Conservation (phyloP, 2,329 filamentous ascomycete species). For the Penicillium decumbens region DNA sequence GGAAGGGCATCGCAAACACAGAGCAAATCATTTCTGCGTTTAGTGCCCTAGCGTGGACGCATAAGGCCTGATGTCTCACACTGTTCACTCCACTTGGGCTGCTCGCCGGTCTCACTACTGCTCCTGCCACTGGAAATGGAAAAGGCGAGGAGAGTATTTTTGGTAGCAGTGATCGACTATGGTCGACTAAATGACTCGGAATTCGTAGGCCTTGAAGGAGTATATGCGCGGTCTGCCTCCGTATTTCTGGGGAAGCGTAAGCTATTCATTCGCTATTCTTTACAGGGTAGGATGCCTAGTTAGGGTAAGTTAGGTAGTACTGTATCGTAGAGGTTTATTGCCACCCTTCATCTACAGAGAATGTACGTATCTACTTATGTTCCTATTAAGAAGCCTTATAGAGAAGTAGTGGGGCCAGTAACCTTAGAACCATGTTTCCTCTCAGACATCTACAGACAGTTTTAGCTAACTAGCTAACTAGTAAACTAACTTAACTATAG, state of each 20-base stretch:
- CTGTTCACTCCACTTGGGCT: background rate
- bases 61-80: background rate
- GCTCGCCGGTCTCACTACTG: background rate
- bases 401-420: background rate
- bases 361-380: too few relatives aligned
- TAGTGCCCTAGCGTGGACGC: background rate
- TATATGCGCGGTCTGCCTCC: constrained; percentile 8
- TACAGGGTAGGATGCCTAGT: background rate
- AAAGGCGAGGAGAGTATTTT: background rate
- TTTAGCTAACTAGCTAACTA: too few relatives aligned
- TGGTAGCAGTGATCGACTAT: background rate
- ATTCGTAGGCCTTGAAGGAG: constrained; percentile 13
- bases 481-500: too few relatives aligned
- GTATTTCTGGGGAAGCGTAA: background rate
- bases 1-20: background rate
- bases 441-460: background rate
- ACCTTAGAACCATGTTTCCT: background rate
- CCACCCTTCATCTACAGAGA: background rate
- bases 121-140: background rate
- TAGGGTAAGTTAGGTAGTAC: background rate
- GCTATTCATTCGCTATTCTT: background rate
- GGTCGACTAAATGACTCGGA: background rate
- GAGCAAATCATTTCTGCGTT: background rate
- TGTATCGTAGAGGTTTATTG: background rate
- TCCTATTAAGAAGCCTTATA: background rate